Conservation (phyloP, 2,329 filamentous ascomycete genomes). For the Fusarium continuum region DNA sequence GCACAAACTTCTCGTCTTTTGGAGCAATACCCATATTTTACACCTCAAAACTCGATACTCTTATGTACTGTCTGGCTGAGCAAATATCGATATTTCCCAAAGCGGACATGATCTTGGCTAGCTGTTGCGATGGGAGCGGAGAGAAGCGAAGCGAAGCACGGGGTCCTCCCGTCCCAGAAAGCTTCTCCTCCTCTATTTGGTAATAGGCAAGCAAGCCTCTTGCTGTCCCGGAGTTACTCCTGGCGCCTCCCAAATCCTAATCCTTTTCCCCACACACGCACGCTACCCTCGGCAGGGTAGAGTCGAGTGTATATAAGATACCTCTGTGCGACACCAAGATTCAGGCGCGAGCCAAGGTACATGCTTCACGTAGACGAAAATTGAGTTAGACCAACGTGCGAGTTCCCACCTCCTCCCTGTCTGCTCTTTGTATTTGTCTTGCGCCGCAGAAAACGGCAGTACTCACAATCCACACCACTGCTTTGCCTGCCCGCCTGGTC, state of each 20-base stretch:
- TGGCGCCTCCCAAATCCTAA: neutral
- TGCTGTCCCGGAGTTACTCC: slow-evolving; percentile 13
- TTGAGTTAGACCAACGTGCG: neutral
- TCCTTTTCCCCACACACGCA: slow-evolving; percentile 11
- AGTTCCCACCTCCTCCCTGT: neutral
- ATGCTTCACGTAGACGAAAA: neutral
- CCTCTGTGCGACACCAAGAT: neutral
- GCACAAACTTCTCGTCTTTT: neutral
- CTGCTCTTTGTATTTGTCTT: neutral
- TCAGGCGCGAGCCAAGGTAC: neutral
- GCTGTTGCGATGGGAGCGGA: neutral
- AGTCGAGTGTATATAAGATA: neutral
- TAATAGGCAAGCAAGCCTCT: neutral
- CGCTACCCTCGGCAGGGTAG: slow-evolving; percentile 10
- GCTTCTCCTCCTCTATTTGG: neutral
- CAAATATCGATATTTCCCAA: neutral
- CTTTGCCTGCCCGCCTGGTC: slow-evolving; percentile 1
- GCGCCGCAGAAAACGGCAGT: slow-evolving; percentile 27
- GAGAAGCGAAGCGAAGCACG: slow-evolving; percentile 15
- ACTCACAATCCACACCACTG: neutral
- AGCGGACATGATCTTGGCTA: neutral
- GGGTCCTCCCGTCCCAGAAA: neutral
- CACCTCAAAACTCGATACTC: neutral
- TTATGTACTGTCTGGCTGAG: neutral
- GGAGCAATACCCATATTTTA: neutral